These are phyloP conservation scores for rapeseed (Brassica napus) DNA, from an alignment of 345 rosid species.

Conservation along the genomic window Da-Ae NC_063444.1:47774001-47774500, in stretches of 20 bases:
- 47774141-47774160: neutral
- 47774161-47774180: neutral
- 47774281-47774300: constrained; percentile 8
- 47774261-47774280: constrained; percentile 14
- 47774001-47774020: constrained; percentile 50
- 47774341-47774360: neutral
- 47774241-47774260: constrained; percentile 25
- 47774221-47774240: constrained; percentile 23
- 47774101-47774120: neutral
- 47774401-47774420: neutral
- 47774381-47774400: neutral
- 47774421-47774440: neutral
- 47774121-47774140: constrained; percentile 9
- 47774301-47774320: neutral
- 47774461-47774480: neutral
- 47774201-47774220: constrained; percentile 4
- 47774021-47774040: constrained; percentile 11
- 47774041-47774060: constrained; percentile 10
- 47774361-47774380: neutral
- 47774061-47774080: neutral
- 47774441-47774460: neutral
- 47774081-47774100: neutral
- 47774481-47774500: neutral
- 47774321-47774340: neutral
- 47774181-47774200: neutral